Evolutionary conservation across 2,329 filamentous ascomycete genomes (phyloP).

Genomic region (Trichoderma semiorbis): DNA sequence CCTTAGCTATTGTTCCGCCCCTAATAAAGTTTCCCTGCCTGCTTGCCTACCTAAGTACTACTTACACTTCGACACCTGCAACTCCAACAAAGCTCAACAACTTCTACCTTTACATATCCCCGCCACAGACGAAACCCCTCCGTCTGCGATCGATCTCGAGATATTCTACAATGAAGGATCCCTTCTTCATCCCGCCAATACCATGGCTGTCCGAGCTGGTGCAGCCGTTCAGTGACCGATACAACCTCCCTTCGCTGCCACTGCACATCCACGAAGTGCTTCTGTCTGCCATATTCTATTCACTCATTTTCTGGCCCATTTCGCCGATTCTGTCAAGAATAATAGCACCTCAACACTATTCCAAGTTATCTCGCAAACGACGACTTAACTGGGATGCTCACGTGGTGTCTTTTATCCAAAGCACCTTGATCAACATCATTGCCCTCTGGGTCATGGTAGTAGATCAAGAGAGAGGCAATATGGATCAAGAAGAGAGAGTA

Average conservation of each 20-base stretch:
- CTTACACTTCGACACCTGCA: not conserved
- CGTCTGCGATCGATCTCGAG: not conserved
- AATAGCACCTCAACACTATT: conserved; percentile 63
- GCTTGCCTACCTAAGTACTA: not conserved
- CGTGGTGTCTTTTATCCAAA: conserved; percentile 79
- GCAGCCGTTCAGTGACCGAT: conserved; percentile 60
- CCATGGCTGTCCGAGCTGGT: conserved; percentile 55
- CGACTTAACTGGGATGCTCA: conserved; percentile 80
- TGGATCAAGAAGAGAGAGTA: conserved; percentile 65
- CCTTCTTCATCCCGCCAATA: conserved; percentile 62
- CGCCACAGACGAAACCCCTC: not conserved
- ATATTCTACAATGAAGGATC: conserved; percentile 61
- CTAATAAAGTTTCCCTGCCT: not conserved
- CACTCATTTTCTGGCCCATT: conserved; percentile 61
- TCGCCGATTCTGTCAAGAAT: conserved; percentile 63
- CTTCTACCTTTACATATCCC: not conserved
- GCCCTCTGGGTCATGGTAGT: conserved; percentile 70
- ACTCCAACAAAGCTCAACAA: not conserved
- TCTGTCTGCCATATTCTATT: conserved; percentile 64
- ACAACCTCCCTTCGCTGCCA: conserved; percentile 63
- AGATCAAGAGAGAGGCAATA: conserved; percentile 64
- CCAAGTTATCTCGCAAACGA: conserved; percentile 59
- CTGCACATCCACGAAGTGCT: conserved; percentile 76
- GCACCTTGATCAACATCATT: conserved; percentile 64
- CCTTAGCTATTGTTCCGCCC: not conserved